These are phyloP conservation scores for Exobasidium rhododendri DNA, from an alignment of 1,284 basidiomycete genomes.

Conservation along the genomic window DNA sequence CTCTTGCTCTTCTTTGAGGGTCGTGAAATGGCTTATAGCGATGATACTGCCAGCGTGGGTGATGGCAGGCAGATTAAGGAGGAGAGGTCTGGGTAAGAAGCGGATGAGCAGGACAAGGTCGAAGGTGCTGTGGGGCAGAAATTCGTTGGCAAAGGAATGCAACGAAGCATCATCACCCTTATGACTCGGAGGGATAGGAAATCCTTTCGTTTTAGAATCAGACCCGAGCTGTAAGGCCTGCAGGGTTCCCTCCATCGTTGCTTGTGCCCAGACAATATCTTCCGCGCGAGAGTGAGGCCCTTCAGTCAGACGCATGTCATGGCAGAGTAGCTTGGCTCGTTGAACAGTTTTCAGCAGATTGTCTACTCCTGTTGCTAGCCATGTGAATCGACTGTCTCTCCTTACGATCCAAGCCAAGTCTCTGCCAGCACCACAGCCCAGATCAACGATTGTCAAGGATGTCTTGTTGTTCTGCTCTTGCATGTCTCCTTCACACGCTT, in stretches of 20 bases:
- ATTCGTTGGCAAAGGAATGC: neutral
- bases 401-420: slow-evolving; percentile 7
- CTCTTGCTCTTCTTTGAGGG: neutral
- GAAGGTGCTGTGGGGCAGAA: slow-evolving; percentile 3
- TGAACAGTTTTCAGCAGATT: slow-evolving; percentile 2
- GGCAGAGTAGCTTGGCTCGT: neutral
- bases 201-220: neutral
- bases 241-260: neutral
- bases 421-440: slow-evolving; percentile 11
- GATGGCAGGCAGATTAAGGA: neutral
- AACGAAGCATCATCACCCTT: neutral
- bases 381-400: neutral
- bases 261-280: slow-evolving; percentile 9
- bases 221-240: neutral
- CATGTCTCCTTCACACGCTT: neutral
- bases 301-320: neutral
- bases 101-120: slow-evolving; percentile 10
- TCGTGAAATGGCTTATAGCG: slow-evolving; percentile 9
- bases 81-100: neutral
- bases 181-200: neutral
- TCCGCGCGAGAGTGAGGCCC: neutral
- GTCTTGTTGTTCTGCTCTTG: neutral
- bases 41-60: neutral
- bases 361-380: slow-evolving; percentile 2
- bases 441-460: neutral